Evolutionary conservation across 176 grass and related monocot genomes (phyloP).

Genomic region (Aegilops sharonensis): DNA sequence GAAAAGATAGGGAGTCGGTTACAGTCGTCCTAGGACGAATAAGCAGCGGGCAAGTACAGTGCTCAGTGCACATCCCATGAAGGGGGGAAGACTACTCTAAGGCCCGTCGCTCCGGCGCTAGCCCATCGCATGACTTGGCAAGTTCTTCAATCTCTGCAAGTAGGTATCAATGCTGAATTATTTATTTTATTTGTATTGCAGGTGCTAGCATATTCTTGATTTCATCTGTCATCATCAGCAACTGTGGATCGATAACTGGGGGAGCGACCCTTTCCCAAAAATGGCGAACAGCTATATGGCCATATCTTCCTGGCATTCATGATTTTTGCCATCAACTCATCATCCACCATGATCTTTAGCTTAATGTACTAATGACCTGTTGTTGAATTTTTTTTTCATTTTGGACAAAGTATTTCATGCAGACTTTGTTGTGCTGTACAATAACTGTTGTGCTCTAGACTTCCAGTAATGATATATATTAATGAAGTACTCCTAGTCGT

Average conservation of each 20-base stretch:
- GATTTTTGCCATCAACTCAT: conserved; percentile 48
- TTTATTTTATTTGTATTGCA: conserved; percentile 33
- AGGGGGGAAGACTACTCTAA: no score
- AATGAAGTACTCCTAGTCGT: background rate
- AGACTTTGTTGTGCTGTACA: conserved; percentile 21
- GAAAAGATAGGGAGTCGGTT: no score
- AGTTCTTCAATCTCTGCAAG: background rate
- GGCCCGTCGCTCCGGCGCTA: no score
- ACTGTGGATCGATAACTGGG: conserved; percentile 41
- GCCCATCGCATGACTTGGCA: background rate
- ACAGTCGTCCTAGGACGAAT: no score
- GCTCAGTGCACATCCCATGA: no score
- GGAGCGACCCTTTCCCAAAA: no score
- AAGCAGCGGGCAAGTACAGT: no score
- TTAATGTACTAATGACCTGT: background rate
- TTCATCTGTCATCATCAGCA: conserved; percentile 65
- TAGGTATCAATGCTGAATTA: background rate
- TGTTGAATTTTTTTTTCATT: background rate
- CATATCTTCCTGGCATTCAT: conserved; percentile 83
- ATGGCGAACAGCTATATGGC: conserved; percentile 55
- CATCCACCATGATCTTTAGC: conserved; percentile 40
- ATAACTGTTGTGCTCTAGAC: background rate
- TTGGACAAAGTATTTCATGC: background rate
- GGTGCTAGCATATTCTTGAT: conserved; percentile 83
- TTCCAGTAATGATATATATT: background rate